Conservation (phyloP, 208 protist genomes). For the Trypanosoma cruzi region DNA sequence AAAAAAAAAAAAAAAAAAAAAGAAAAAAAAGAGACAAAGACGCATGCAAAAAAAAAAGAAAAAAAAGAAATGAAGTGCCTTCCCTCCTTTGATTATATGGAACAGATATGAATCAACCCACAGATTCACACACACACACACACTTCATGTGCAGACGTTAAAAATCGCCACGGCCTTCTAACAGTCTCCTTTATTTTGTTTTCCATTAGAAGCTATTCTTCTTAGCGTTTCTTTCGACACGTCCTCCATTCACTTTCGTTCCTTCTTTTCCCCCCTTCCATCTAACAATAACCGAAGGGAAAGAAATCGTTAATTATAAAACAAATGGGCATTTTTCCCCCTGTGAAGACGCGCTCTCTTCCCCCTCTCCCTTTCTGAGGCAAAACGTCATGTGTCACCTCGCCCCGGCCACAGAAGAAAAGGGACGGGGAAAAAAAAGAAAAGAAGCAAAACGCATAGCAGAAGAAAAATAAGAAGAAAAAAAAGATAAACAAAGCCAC, state of each 20-base stretch:
- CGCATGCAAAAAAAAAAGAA: not conserved
- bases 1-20: conserved; percentile 1
- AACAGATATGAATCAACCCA: not conserved
- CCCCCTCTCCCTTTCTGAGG: not conserved
- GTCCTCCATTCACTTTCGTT: no score
- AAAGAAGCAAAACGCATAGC: no score
- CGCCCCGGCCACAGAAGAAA: no score
- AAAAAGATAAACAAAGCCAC: no score
- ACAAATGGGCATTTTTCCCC: not conserved
- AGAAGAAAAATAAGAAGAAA: no score
- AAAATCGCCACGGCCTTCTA: no score
- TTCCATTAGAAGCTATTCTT: no score
- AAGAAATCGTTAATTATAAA: not conserved
- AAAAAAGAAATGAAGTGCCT: not conserved
- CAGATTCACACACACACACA: not conserved
- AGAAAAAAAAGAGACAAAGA: conserved; percentile 13
- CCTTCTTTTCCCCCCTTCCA: not conserved
- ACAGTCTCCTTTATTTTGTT: no score
- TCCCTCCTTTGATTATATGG: not conserved
- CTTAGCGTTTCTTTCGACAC: no score
- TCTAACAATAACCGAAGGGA: not conserved
- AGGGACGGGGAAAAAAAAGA: no score
- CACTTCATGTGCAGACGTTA: no score
- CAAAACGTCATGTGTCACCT: not conserved
- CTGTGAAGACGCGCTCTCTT: not conserved